Conservation (phyloP, 2,329 filamentous ascomycete species). For the Fusarium cicatricum region DNA sequence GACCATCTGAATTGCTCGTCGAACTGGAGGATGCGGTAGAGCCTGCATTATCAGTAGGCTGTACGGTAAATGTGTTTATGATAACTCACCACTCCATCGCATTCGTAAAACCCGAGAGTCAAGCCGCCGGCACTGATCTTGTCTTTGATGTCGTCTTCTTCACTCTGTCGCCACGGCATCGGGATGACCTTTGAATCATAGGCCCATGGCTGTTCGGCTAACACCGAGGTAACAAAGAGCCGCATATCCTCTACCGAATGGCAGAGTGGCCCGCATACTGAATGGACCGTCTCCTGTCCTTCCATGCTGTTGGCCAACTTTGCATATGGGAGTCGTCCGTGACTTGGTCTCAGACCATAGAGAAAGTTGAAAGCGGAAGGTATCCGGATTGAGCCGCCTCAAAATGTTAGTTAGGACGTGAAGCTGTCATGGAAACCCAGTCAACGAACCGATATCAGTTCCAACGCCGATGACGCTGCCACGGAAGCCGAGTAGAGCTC, state of each 20-base stretch:
- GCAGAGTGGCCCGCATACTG: conserved; percentile 46
- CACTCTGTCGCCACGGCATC: conserved; percentile 47
- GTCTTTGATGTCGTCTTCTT: conserved; percentile 37
- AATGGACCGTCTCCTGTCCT: conserved; percentile 46
- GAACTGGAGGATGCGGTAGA: conserved; percentile 49
- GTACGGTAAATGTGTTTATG: fast-evolving
- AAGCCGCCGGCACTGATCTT: conserved; percentile 36
- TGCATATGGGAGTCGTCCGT: conserved; percentile 42
- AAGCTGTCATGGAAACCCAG: background rate
- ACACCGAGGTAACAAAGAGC: conserved; percentile 41
- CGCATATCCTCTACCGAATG: conserved; percentile 36
- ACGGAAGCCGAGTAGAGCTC: conserved; percentile 45
- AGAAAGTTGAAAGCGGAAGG: conserved; percentile 45
- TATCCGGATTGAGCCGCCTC: conserved; percentile 44
- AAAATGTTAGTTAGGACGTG: conserved; percentile 41
- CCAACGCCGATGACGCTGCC: conserved; percentile 48
- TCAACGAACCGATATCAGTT: conserved; percentile 46
- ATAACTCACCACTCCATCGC: conserved; percentile 22
- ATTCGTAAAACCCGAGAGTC: conserved; percentile 46
- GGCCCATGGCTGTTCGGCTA: conserved; percentile 47
- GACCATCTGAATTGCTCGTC: conserved; percentile 43
- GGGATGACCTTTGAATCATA: conserved; percentile 47
- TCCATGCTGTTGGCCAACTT: conserved; percentile 47
- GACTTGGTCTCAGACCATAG: conserved; percentile 42
- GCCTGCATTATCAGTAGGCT: conserved; percentile 34